Base-by-base conservation (phyloP, 1,284 basidiomycete genomes). In the Malassezia brasiliensis region DNA sequence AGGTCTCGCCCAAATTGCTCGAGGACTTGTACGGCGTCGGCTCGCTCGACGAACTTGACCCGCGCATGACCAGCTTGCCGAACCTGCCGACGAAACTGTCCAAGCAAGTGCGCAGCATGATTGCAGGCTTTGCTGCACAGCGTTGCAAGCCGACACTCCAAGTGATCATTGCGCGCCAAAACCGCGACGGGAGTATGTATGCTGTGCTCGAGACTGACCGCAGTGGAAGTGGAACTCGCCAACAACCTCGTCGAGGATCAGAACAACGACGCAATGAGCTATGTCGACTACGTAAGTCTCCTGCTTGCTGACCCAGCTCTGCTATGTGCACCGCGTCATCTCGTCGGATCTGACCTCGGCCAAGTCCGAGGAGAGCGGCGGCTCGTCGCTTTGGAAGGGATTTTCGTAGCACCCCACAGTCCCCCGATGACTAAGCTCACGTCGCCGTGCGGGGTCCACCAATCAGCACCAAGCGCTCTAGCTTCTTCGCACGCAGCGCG, bases 191-290 rank as follows among this genome's bases (percentile, higher is more conserved):
- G 10, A 80, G 50, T 52, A 42, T 20, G 50, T 52, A 15, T 9
- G 34, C 37, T 6, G 11, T 6, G 35, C 8, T 10, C 11, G 2
- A 10, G 15, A 5, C 19, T 44, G 12, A n/a, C 36, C 22, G 14
- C 35, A 39, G 52, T 84, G 56, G 94, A 99, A 77, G 83, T 98
- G 50, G 94, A 98, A 74, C 91, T 93, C 67, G 89, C 87, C 61
- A 94, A 98, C 78, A 87, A 93, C 83, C 79, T 99, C 14, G 83
- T 96, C 12, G 94, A 99, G 77, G 94, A 98, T 77, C 83, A 86
- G 74, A 98, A 98, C 76, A 96, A 96, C 69, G 91, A 89, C 42
- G 86, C 86, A 0, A 83, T 94, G 83, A 69, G 67, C 61, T 73
- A 73, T 52, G 69, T 74, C 34, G 72, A 74, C 54, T 73, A 74